Evolutionary conservation across 495 filamentous ascomycete species (phyloP), one percentile per base, ranked within the genome.

Genomic region (Hypoxylon rickii): DNA sequence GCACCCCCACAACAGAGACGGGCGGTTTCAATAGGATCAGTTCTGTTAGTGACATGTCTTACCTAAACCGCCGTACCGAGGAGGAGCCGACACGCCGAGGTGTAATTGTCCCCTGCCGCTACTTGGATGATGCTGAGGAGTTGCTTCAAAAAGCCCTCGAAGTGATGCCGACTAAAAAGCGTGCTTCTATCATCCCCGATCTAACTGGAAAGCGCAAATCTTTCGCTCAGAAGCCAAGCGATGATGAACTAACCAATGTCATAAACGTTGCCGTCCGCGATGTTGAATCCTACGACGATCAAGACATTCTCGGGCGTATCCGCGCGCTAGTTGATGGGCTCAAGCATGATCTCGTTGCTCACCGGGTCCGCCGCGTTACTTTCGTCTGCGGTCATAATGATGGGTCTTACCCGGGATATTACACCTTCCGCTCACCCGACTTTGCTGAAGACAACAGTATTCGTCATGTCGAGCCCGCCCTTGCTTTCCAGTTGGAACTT

Each of bases 401-500:
- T 68, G 95, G 95, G 37, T 89, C 91, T 18, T 97, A 97, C 69
- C 94, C 95, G 22, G 90, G 89, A 15, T 97, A 98, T 81, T 97
- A 87, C 78, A 98, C 94, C 32, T 97, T 97, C 89, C 86, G 94
- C 63, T 92, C 92, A 3, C 92, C 95, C 26, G 73, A 79, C 44
- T 97, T 94, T 72, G 80, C 82, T 44, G 94, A 98, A 73, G 94
- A 97, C 63, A 81, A 88, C 67, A 94, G 87, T 68, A 97, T 98
- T 73, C 93, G 94, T 76, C 95, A 98, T 74, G 92, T 85, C 54
- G 94, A 98, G 75, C 94, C 94, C 34, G 93, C 94, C 42, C 77
- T 96, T 65, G 92, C 94, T 64, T 98, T 97, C 89, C 94, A 98
- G 80, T 86, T 97, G 63, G 94, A 98, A 72, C 83, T 98, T 52